phyloP scores from a whole-genome alignment of 305 asterid species.

The Striga hermonthica region DNA sequence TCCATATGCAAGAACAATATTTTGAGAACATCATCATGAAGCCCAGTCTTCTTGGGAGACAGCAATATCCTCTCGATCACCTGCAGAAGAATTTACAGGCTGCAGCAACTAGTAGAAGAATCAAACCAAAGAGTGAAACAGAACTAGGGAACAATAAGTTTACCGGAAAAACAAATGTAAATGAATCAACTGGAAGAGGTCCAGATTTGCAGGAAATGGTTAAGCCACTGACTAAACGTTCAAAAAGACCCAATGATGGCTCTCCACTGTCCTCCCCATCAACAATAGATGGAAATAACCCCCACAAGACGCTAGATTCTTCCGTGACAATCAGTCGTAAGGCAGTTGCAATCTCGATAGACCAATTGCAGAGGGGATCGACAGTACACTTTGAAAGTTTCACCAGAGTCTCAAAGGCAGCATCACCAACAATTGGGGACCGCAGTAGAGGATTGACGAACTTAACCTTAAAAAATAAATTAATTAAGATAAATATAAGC shows the following conservation, averaged over 20 bases:
- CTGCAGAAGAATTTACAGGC: slow-evolving; percentile 42
- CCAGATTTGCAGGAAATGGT: slow-evolving; percentile 87
- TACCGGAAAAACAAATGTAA: slow-evolving; percentile 95
- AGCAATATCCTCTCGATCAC: slow-evolving; percentile 82
- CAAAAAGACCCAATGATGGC: slow-evolving; percentile 75
- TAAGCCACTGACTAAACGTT: slow-evolving; percentile 75
- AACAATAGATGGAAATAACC: slow-evolving; percentile 60
- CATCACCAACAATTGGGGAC: slow-evolving; percentile 84
- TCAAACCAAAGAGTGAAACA: slow-evolving; percentile 20
- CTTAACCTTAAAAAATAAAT: slow-evolving; percentile 59
- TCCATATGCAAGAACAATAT: slow-evolving; percentile 93
- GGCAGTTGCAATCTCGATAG: slow-evolving; percentile 94
- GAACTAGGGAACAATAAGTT: slow-evolving; percentile 20
- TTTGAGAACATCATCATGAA: slow-evolving; percentile 87
- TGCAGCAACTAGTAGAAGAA: slow-evolving; percentile 19
- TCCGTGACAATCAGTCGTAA: slow-evolving; percentile 66
- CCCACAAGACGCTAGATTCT: slow-evolving; percentile 61
- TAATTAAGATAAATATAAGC: slow-evolving; percentile 17
- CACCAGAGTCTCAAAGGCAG: slow-evolving; percentile 84
- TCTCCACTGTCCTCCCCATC: slow-evolving; percentile 57
- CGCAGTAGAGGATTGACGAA: slow-evolving; percentile 69
- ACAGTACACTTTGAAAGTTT: slow-evolving; percentile 85
- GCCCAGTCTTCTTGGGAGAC: slow-evolving; percentile 85
- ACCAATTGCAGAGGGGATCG: slow-evolving; percentile 93
- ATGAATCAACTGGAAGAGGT: slow-evolving; percentile 94